Base-by-base conservation (phyloP, 495 filamentous ascomycete genomes). In the Penicillium dipodomyicola region DNA sequence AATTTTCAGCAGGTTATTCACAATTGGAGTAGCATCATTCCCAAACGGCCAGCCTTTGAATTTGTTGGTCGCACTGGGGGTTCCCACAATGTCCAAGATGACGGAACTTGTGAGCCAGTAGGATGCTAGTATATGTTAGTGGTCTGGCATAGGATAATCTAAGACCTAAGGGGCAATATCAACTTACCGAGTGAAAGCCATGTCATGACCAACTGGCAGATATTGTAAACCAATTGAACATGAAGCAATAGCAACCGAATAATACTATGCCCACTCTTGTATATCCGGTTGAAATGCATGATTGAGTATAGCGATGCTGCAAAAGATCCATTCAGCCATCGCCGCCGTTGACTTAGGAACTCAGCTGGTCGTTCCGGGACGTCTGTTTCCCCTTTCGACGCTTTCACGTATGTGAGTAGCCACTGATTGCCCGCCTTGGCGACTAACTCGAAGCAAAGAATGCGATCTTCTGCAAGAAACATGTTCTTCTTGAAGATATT, bases 401-500 rank as follows among this genome's bases (percentile, higher is more conserved):
- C 86, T 75, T 97, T 96, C 77, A 98, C 92, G 67, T 97, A 98
- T 39, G 90, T 91, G 65, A 97, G 72, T 78, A 96, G 94, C 94
- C 94, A 98, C 69, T 96, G 96, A 52, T 89, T 92, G 55, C 94
- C 94, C 14, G 94, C 92, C 74, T 97, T 98, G 59, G 93, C 94
- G 48, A 97, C 93, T 72, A 98, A 76, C 67, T 98, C 94, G 80
- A 98, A 98, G 78, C 94, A 98, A 46, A 98, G 82, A 76, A 98
- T 98, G 78, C 94, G 92, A 85, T 98, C 94, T 75, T 97, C 94
- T 67, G 94, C 94, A 77, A 98, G 90, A 80, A 97, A 98, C 94
- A 98, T 97, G 81, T 98, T 98, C 83, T 98, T 98, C 80, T 98
- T 97, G 84, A 98, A 97, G 61, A 98, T 97, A 69, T 96, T 97